phyloP scores from a whole-genome alignment of 2,329 filamentous ascomycete species.

The Nothophaeocryptopus gaeumannii region DNA sequence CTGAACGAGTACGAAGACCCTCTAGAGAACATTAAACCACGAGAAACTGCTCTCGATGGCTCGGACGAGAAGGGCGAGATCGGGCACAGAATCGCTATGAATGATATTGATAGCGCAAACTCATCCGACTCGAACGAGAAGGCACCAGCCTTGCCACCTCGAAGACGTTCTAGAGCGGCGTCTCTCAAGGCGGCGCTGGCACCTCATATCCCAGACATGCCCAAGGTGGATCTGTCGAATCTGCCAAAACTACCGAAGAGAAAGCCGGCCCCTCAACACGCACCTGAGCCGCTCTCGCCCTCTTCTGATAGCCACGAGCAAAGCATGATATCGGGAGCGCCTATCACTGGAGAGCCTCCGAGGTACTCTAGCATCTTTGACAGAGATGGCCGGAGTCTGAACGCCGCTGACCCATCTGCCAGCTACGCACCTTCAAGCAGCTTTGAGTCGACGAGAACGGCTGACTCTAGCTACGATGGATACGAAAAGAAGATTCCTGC shows the following conservation, averaged over 20 bases:
- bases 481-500: conserved; percentile 5
- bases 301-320: conserved; percentile 4
- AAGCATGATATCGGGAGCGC: conserved; percentile 24
- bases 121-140: conserved; percentile 11
- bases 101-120: conserved; percentile 39
- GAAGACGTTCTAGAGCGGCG: conserved; percentile 23
- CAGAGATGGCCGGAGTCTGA: conserved; percentile 33
- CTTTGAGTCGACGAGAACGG: conserved; percentile 35
- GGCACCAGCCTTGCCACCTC: conserved; percentile 40
- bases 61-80: conserved; percentile 27
- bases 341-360: conserved; percentile 40
- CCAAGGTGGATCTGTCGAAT: not conserved
- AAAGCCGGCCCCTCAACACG: conserved; percentile 43
- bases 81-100: conserved; percentile 43
- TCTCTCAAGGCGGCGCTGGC: conserved; percentile 22
- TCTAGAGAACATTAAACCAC: conserved; percentile 33
- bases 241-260: conserved; percentile 29
- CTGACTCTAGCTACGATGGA: conserved; percentile 14
- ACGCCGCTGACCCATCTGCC: conserved; percentile 38
- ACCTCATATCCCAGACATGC: conserved; percentile 16
- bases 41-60: conserved; percentile 5
- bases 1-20: conserved; percentile 50
- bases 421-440: conserved; percentile 42
- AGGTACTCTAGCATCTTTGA: conserved; percentile 45
- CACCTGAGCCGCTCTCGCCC: conserved; percentile 26